Conservation (phyloP, 345 rosid species). For the Fremontodendron californicum region DNA sequence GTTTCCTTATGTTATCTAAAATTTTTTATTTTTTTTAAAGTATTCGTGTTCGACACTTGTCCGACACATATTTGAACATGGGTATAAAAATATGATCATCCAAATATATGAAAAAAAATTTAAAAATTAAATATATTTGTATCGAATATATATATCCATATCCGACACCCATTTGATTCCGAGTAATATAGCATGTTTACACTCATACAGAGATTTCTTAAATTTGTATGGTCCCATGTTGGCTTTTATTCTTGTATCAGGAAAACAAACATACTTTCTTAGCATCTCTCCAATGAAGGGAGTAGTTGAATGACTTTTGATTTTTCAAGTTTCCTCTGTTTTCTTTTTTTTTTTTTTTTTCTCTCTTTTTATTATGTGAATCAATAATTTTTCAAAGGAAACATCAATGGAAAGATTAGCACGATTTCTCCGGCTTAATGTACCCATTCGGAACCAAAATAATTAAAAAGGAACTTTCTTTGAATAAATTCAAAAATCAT, state of each 20-base stretch:
- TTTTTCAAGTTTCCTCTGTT: not conserved
- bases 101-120: too few species aligned
- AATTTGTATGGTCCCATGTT: constrained; percentile 31
- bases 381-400: too few species aligned
- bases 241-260: constrained; percentile 17
- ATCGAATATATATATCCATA: too few species aligned
- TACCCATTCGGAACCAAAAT: not conserved
- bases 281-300: constrained; percentile 9
- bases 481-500: not conserved
- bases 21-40: too few species aligned
- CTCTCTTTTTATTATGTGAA: not conserved
- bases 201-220: constrained; percentile 17
- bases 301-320: too few species aligned
- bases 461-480: not conserved
- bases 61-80: too few species aligned
- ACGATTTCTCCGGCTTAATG: not conserved
- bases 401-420: not conserved
- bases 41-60: too few species aligned
- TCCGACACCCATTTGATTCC: too few species aligned
- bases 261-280: constrained; percentile 31
- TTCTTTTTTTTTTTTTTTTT: not conserved
- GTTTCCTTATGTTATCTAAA: too few species aligned
- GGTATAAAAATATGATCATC: too few species aligned
- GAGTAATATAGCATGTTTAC: too few species aligned
- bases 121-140: too few species aligned